phyloP scores from a whole-genome alignment of 2,329 filamentous ascomycete species.

The Fusarium falciforme region DNA sequence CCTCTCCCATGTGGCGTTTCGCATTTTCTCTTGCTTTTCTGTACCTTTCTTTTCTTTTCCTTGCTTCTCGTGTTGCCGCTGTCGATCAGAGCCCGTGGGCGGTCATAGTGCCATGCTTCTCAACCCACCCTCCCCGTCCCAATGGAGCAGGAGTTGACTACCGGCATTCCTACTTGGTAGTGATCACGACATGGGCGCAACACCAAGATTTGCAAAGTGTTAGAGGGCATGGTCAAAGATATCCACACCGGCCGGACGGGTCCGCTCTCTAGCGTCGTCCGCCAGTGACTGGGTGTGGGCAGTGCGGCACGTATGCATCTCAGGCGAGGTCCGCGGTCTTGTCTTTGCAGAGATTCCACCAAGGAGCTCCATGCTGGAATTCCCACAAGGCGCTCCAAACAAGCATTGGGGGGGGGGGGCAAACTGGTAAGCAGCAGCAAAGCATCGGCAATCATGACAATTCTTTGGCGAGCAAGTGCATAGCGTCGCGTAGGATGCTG shows the following conservation, averaged over 20 bases:
- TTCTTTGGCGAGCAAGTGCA: background rate
- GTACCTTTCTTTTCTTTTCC: constrained; percentile 3
- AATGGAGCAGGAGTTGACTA: constrained; percentile 3
- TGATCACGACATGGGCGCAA: background rate
- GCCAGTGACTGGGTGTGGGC: background rate
- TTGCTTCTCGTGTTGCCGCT: constrained; percentile 7
- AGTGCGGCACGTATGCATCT: background rate
- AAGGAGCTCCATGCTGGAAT: background rate
- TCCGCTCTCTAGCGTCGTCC: constrained; percentile 3
- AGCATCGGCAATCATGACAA: background rate
- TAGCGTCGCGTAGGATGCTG: constrained; percentile 4
- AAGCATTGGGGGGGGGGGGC: background rate
- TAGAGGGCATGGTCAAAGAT: background rate
- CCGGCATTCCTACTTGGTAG: background rate
- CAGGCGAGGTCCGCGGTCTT: background rate
- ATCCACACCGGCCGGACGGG: constrained; percentile 5
- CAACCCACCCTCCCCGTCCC: constrained; percentile 20
- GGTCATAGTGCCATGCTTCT: background rate
- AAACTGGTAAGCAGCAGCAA: background rate
- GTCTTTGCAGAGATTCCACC: background rate
- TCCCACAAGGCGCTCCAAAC: background rate
- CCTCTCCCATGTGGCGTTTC: constrained; percentile 39
- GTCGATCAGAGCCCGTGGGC: constrained; percentile 23
- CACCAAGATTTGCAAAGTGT: background rate
- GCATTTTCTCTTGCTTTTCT: constrained; percentile 14